A percentile compares a stretch with the other conserved stretches of the same genome.
Conservation (phyloP, 768 basidiomycete genomes). For the Daedalea quercina region DNA sequence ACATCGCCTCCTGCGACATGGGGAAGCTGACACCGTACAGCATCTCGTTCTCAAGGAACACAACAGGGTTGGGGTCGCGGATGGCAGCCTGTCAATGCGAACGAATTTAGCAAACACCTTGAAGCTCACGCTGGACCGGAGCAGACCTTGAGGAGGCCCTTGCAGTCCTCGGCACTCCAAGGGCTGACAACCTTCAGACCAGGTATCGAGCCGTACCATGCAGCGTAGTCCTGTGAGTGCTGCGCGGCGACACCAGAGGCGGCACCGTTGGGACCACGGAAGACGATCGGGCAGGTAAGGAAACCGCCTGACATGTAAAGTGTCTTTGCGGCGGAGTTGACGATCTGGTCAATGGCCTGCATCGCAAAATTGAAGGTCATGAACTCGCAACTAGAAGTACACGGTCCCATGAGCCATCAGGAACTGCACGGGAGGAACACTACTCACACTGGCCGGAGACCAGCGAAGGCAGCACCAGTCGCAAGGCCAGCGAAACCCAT, state of each 20-base stretch:
- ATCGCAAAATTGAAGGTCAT: constrained; percentile 99
- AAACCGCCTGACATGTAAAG: constrained; percentile 99
- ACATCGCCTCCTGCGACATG: constrained; percentile 91
- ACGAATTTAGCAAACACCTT: background rate
- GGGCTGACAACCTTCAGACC: constrained; percentile 97
- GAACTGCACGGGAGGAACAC: no score
- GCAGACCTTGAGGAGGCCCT: constrained; percentile 88
- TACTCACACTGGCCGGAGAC: constrained; percentile 84
- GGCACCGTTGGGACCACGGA: constrained; percentile 99
- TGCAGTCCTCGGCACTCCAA: constrained; percentile 99
- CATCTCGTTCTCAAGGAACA: constrained; percentile 99
- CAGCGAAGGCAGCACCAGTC: constrained; percentile 89
- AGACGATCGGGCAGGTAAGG: constrained; percentile 96
- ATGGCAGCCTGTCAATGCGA: constrained; percentile 67
- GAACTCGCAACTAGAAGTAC: constrained; percentile 90
- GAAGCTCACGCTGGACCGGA: background rate
- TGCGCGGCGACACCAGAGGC: constrained; percentile 95
- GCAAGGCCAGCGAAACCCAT: constrained; percentile 98
- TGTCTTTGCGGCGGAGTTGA: constrained; percentile 99
- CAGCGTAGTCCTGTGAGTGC: constrained; percentile 96
- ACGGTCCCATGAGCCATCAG: no score
- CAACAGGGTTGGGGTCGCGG: constrained; percentile 96
- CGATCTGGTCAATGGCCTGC: constrained; percentile 99
- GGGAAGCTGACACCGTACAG: constrained; percentile 97
- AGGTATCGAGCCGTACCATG: constrained; percentile 90